These are phyloP conservation scores for Lachancea mirantina DNA, from an alignment of 805 yeast species.

Conservation along the genomic window DNA sequence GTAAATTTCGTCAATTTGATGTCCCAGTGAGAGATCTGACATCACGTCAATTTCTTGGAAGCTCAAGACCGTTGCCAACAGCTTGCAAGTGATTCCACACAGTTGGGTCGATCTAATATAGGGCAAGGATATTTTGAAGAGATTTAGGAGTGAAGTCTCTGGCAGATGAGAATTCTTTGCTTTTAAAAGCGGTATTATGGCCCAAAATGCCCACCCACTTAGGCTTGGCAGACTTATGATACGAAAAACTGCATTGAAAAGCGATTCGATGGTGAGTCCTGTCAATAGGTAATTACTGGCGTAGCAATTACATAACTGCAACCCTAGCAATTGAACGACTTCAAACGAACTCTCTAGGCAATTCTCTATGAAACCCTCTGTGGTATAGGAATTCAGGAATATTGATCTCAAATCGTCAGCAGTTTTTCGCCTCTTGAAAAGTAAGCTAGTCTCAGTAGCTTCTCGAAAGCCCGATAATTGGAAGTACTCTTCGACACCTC, in stretches of 20 bases:
- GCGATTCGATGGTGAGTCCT: too few species aligned
- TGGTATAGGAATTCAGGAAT: conserved; percentile 12
- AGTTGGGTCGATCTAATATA: conserved; percentile 22
- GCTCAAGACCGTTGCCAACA: conserved; percentile 17
- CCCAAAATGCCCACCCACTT: conserved; percentile 18
- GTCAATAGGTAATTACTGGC: too few species aligned
- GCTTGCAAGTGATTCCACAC: conserved; percentile 22
- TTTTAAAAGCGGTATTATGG: conserved; percentile 20
- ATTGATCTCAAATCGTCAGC: conserved; percentile 10
- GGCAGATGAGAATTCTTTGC: conserved; percentile 2
- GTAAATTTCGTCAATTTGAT: conserved; percentile 42
- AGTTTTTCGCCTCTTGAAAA: conserved; percentile 20
- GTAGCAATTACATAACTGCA: conserved; percentile 19
- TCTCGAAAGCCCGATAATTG: conserved; percentile 1
- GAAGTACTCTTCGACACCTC: conserved; percentile 15
- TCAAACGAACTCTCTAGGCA: conserved; percentile 11
- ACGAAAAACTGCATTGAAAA: too few species aligned
- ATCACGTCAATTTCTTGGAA: conserved; percentile 13
- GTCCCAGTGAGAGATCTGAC: conserved; percentile 37
- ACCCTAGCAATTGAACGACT: conserved; percentile 10
- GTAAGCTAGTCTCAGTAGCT: conserved; percentile 5
- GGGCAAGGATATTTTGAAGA: conserved; percentile 31
- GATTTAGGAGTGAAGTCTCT: conserved; percentile 6
- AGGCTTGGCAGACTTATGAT: too few species aligned
- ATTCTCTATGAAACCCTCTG: conserved; percentile 15